Conservation (phyloP, 106 monocot species). For the Phalaenopsis aphrodite region DNA sequence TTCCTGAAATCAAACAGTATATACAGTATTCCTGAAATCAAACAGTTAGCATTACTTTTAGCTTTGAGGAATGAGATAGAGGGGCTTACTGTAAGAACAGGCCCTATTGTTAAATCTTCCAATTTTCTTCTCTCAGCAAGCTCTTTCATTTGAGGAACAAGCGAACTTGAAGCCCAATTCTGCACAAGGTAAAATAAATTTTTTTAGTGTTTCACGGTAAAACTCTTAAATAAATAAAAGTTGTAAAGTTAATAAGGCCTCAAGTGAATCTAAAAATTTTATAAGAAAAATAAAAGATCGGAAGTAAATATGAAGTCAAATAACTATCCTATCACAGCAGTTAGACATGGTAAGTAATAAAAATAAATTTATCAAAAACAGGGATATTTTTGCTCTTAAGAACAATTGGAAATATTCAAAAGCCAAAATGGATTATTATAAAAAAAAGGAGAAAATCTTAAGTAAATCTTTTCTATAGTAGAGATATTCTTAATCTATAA, state of each 20-base stretch:
- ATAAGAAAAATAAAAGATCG: neutral
- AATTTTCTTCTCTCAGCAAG: constrained; percentile 86
- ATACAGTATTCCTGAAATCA: neutral
- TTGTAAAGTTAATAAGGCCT: neutral
- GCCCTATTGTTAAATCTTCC: constrained; percentile 92
- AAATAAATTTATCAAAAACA: neutral
- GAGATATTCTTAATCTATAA: too few relatives aligned
- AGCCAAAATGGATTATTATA: neutral
- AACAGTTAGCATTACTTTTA: neutral
- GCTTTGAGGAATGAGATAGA: neutral
- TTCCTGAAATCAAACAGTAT: neutral
- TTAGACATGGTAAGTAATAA: neutral
- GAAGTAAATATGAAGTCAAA: neutral
- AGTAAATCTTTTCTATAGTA: too few relatives aligned
- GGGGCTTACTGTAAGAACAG: constrained; percentile 87
- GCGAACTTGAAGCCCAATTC: constrained; percentile 75
- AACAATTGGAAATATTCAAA: neutral
- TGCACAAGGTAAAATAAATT: constrained; percentile 24
- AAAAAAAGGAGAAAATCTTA: neutral
- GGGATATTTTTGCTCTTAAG: neutral
- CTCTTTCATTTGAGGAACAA: constrained; percentile 60
- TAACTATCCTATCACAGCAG: neutral
- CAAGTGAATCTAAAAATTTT: neutral
- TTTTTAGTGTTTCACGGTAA: neutral
- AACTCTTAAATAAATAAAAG: neutral